These are phyloP conservation scores for Aspergillus heteromorphus DNA, from an alignment of 495 filamentous ascomycete species.

Conservation along the genomic window DNA sequence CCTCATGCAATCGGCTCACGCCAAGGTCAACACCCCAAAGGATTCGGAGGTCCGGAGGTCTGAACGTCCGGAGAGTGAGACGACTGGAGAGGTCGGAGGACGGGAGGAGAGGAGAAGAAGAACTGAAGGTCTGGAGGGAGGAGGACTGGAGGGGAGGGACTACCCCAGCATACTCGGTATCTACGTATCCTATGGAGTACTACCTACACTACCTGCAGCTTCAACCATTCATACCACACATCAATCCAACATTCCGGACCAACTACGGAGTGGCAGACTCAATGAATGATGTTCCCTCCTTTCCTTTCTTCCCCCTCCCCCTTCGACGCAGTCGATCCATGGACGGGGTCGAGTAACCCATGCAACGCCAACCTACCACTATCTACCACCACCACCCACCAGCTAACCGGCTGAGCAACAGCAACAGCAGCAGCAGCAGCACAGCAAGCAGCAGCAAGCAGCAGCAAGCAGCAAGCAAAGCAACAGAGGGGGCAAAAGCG, in stretches of 20 bases:
- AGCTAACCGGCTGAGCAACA: background rate
- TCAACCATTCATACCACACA: background rate
- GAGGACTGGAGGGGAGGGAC: background rate
- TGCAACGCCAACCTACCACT: conserved; percentile 3
- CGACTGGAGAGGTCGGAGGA: background rate
- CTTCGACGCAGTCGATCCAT: conserved; percentile 3
- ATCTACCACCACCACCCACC: background rate
- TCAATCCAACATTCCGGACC: background rate
- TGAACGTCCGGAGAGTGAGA: background rate
- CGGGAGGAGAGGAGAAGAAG: background rate
- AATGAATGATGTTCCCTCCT: background rate
- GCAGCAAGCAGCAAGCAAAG: background rate
- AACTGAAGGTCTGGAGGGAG: background rate
- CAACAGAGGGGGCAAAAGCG: conserved; percentile 9
- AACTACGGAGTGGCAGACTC: background rate
- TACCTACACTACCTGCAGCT: background rate
- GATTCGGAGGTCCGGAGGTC: background rate
- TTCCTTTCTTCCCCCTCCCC: background rate
- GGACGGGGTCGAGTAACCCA: conserved; percentile 11
- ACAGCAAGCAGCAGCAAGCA: background rate
- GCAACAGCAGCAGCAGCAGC: background rate
- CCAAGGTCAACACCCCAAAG: background rate
- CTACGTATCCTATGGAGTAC: background rate
- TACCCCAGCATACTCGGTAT: background rate
- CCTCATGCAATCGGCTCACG: background rate